phyloP scores from a whole-genome alignment of 495 filamentous ascomycete genomes.

The Xylaria intraflava region DNA sequence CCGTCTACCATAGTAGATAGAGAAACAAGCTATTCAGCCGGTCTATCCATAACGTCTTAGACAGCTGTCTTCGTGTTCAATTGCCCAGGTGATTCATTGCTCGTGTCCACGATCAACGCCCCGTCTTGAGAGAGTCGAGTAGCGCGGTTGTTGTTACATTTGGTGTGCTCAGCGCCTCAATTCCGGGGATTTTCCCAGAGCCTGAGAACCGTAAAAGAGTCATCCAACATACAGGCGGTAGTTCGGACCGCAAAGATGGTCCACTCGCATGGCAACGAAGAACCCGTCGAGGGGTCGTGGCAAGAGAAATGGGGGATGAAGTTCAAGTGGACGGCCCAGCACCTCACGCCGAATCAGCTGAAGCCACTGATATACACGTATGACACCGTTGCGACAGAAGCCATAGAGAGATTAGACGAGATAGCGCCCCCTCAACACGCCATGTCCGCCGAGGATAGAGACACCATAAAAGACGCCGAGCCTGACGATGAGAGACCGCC shows the following conservation, averaged over 20 bases:
- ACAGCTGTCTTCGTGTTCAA: too few relatives aligned
- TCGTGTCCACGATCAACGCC: too few relatives aligned
- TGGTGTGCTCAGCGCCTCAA: too few relatives aligned
- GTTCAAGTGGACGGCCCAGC: constrained; percentile 63
- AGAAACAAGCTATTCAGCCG: too few relatives aligned
- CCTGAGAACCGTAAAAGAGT: too few relatives aligned
- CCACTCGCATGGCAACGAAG: background rate
- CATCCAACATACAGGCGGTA: too few relatives aligned
- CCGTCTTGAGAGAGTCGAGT: too few relatives aligned
- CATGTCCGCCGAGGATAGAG: constrained; percentile 4
- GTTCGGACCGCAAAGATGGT: constrained; percentile 3
- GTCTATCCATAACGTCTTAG: too few relatives aligned
- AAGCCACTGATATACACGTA: constrained; percentile 56
- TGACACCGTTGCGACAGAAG: constrained; percentile 62
- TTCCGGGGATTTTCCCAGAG: too few relatives aligned
- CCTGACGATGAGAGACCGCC: constrained; percentile 16
- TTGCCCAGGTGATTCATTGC: too few relatives aligned
- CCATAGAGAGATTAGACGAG: constrained; percentile 52
- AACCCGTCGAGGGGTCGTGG: constrained; percentile 27
- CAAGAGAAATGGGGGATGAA: constrained; percentile 56
- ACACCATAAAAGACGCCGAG: constrained; percentile 5
- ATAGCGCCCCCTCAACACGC: constrained; percentile 37
- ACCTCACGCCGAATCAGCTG: constrained; percentile 56
- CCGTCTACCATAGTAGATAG: too few relatives aligned
- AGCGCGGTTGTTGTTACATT: too few relatives aligned